phyloP scores from a whole-genome alignment of 2,329 filamentous ascomycete genomes.

The Lizonia empirigonia region DNA sequence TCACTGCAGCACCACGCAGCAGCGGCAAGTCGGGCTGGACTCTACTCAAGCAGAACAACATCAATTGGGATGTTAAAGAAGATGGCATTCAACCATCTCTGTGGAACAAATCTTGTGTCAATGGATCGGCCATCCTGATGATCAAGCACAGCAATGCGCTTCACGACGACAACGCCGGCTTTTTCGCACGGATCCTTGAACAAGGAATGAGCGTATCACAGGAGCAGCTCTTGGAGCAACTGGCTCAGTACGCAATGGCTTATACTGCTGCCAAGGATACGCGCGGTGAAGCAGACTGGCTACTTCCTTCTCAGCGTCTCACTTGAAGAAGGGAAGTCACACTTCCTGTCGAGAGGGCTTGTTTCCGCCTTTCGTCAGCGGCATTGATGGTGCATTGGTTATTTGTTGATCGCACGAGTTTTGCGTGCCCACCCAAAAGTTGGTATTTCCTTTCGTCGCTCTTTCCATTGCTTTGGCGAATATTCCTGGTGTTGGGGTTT shows the following conservation, averaged over 20 bases:
- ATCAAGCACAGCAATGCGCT: constrained; percentile 12
- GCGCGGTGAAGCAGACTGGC: constrained; percentile 11
- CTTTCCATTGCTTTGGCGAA: neutral
- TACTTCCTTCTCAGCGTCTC: constrained; percentile 2
- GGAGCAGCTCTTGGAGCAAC: neutral
- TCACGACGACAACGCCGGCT: constrained; percentile 3
- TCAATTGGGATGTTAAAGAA: constrained; percentile 22
- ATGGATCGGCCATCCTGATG: constrained; percentile 12
- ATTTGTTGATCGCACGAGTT: neutral
- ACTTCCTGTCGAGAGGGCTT: neutral
- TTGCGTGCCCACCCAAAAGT: constrained; percentile 4
- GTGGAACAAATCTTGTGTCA: constrained; percentile 23
- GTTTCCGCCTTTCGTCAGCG: constrained; percentile 1
- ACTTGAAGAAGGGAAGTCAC: neutral
- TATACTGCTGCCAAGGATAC: neutral
- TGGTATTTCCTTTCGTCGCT: neutral
- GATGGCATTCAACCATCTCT: constrained; percentile 15
- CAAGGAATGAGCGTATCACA: neutral
- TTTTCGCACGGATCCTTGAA: neutral
- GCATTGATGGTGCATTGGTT: constrained; percentile 12
- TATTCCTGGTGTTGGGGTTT: neutral
- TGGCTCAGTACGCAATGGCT: neutral
- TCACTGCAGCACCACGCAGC: constrained; percentile 12
- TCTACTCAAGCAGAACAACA: constrained; percentile 29
- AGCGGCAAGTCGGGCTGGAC: constrained; percentile 20